Percentiles rank a stretch among this genome's conserved stretches.
Evolutionary conservation across 1,284 basidiomycete species (phyloP).

Genomic region (Ceratobasidium papillatum): DNA sequence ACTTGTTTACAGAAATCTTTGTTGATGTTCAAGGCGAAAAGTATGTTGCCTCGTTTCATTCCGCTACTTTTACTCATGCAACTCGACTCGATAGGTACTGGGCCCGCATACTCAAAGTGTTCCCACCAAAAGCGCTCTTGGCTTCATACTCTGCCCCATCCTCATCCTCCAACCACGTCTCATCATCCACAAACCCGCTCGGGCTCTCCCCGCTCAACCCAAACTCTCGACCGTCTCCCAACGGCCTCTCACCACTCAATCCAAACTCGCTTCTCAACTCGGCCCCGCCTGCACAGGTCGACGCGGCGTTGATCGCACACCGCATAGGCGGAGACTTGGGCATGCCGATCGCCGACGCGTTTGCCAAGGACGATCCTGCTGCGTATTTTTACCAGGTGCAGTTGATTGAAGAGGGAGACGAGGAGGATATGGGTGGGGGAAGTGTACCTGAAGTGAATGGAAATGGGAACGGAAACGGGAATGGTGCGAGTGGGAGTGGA

Average conservation of each 20-base stretch:
- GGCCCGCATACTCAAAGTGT: slow-evolving; percentile 77
- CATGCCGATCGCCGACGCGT: slow-evolving; percentile 74
- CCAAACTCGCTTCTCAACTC: slow-evolving; percentile 35
- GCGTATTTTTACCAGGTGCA: slow-evolving; percentile 90
- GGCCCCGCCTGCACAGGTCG: not conserved
- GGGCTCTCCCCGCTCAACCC: slow-evolving; percentile 43
- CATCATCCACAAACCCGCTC: slow-evolving; percentile 11
- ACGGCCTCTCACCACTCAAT: slow-evolving; percentile 46
- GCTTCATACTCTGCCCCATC: slow-evolving; percentile 35
- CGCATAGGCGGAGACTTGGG: slow-evolving; percentile 82
- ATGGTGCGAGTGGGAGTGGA: not conserved
- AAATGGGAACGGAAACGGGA: too few species aligned
- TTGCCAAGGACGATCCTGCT: slow-evolving; percentile 77
- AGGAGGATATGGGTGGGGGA: slow-evolving; percentile 44
- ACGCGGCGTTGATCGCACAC: slow-evolving; percentile 56
- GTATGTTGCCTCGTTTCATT: slow-evolving; percentile 75
- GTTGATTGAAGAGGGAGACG: slow-evolving; percentile 75
- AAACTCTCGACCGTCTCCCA: slow-evolving; percentile 31
- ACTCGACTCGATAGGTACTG: slow-evolving; percentile 66
- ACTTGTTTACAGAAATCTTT: slow-evolving; percentile 68
- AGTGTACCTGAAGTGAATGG: too few species aligned
- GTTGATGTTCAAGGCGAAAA: slow-evolving; percentile 83
- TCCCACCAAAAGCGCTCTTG: slow-evolving; percentile 67
- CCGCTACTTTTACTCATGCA: slow-evolving; percentile 60
- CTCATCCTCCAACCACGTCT: slow-evolving; percentile 33